Base-by-base conservation (phyloP, 169 alveolate genomes). In the Blepharisma undulans region DNA sequence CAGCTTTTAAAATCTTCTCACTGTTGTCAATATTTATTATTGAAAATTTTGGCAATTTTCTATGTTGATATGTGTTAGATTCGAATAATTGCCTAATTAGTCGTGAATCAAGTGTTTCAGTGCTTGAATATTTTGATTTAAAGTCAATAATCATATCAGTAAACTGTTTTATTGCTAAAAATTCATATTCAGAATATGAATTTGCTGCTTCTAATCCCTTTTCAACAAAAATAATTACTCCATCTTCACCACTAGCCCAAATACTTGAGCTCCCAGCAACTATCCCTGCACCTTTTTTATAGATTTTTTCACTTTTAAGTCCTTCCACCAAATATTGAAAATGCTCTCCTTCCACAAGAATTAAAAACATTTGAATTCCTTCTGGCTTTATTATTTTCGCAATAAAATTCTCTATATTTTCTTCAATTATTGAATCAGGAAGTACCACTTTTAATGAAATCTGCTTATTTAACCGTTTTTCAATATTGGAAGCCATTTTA, bases 171-270 rank as follows among this genome's bases (percentile, higher is more conserved):
- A 74, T 22, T 22, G 80, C 33, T 18, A 74, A 74, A 29, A 74
- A 29, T 18, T 74, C 80, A 29, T 74, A 74, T 22, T 74, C 80
- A 25, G 29, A 22, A 29, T 74, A 29, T 4, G 87, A 29, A 1
- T 1, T 29, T 22, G 87, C 34, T 22, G 33, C 18, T 82, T 82
- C 89, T 30, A 82, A 36, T 19, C 89, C 89, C 7, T 82, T 82
- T 30, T 33, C 76, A 22, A 82, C 77, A 22, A n/a, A 59, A 1
- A 21, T n/a, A 36, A 82, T 32, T 22, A 60, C 1, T 34, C 89
- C 89, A 22, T 33, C 33, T 30, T 21, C 25, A 5, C 29, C 25
- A 27, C 8, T 12, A 21, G 8, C 71, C 34, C 29, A 21, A 29
- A 78, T 3, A 14, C 86, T 21, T 10, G 29, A 2, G 6, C 71